Evolutionary conservation across 2,329 filamentous ascomycete genomes (phyloP).

Genomic region (Arthrobotrys sinensis): DNA sequence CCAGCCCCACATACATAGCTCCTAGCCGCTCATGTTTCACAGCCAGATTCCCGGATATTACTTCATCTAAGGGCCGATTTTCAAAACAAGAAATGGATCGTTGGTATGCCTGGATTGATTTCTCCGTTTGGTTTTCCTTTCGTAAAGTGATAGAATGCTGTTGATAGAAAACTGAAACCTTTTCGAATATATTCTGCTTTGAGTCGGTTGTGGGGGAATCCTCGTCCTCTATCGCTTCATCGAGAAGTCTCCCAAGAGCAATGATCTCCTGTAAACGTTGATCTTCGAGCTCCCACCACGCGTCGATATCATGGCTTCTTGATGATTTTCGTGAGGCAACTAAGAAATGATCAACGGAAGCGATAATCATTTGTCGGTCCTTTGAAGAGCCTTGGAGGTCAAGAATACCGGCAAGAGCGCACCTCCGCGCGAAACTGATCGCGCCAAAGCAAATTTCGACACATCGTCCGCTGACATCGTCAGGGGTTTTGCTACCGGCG

Average conservation of each 20-base stretch:
- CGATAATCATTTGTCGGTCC: slow-evolving; percentile 39
- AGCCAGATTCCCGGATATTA: slow-evolving; percentile 61
- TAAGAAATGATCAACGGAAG: slow-evolving; percentile 49
- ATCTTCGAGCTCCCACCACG: slow-evolving; percentile 56
- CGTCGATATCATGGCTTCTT: slow-evolving; percentile 32
- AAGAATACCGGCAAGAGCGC: slow-evolving; percentile 49
- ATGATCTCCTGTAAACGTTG: slow-evolving; percentile 57
- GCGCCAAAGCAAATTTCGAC: slow-evolving; percentile 51
- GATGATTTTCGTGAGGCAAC: slow-evolving; percentile 45
- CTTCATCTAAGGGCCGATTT: slow-evolving; percentile 61
- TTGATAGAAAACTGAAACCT: slow-evolving; percentile 58
- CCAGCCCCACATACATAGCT: slow-evolving; percentile 59
- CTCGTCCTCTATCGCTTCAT: slow-evolving; percentile 52
- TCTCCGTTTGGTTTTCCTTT: slow-evolving; percentile 54
- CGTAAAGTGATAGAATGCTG: slow-evolving; percentile 49
- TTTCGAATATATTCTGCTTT: slow-evolving; percentile 54
- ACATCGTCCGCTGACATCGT: slow-evolving; percentile 18
- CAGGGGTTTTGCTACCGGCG: background rate
- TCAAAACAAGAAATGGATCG: slow-evolving; percentile 62
- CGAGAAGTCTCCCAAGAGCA: slow-evolving; percentile 48
- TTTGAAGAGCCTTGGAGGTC: slow-evolving; percentile 45
- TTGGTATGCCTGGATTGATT: slow-evolving; percentile 61
- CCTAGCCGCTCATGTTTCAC: slow-evolving; percentile 63
- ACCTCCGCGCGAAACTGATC: slow-evolving; percentile 49
- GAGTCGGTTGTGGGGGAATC: slow-evolving; percentile 3